Evolutionary conservation across 441 rosid species (phyloP).

Genomic region (Adansonia gregorii): DNA sequence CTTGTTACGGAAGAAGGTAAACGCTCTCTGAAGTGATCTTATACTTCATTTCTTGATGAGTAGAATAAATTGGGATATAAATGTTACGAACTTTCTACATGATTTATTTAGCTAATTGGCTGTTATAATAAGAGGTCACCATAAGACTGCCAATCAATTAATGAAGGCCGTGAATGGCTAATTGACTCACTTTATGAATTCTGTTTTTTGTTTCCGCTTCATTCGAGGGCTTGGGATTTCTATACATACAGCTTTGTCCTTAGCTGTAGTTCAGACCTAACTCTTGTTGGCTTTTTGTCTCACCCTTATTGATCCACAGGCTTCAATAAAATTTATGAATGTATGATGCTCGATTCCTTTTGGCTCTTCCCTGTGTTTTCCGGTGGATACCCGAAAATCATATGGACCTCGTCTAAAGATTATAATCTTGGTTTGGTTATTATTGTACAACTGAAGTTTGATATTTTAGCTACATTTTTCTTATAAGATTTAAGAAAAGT

Average conservation of each 20-base stretch:
- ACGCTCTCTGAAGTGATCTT: conserved; percentile 22
- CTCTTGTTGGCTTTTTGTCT: neutral
- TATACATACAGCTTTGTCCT: neutral
- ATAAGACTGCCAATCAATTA: neutral
- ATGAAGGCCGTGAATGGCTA: no score
- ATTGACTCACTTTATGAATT: neutral
- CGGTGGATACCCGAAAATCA: neutral
- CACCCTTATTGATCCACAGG: neutral
- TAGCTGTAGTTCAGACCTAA: neutral
- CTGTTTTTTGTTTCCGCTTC: neutral
- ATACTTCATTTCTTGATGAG: neutral
- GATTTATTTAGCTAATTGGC: neutral
- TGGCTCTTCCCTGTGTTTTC: neutral
- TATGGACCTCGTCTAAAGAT: neutral
- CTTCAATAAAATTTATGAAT: neutral
- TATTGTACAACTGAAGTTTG: neutral
- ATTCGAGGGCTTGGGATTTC: neutral
- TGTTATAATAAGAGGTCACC: neutral
- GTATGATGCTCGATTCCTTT: neutral
- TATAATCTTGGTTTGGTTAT: neutral
- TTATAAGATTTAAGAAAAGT: neutral
- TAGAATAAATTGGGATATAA: neutral
- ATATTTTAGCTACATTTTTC: neutral
- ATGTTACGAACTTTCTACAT: neutral
- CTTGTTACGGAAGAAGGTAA: conserved; percentile 84